phyloP scores from a whole-genome alignment of 768 basidiomycete species.

The Ramaria sp. region DNA sequence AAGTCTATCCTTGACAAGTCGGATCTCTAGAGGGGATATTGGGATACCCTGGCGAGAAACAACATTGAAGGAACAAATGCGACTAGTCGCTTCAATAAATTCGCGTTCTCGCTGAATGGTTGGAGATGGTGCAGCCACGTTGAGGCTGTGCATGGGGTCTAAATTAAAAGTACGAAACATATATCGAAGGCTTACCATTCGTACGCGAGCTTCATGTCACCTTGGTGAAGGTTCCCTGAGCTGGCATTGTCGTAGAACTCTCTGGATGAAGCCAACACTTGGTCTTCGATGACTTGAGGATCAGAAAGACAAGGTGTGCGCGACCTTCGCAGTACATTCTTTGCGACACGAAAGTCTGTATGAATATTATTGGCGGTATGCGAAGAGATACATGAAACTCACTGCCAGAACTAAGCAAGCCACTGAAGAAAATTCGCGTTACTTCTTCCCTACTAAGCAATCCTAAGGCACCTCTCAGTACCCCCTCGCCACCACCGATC shows the following conservation, averaged over 20 bases:
- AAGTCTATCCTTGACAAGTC: conserved; percentile 81
- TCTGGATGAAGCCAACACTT: conserved; percentile 69
- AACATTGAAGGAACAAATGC: conserved; percentile 87
- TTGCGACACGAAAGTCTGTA: conserved; percentile 59
- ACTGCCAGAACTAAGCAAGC: conserved; percentile 82
- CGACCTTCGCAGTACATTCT: conserved; percentile 35
- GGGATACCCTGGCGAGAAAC: conserved; percentile 61
- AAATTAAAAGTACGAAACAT: conserved; percentile 6
- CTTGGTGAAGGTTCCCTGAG: conserved; percentile 82
- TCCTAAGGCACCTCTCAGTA: conserved; percentile 70
- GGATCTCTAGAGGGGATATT: conserved; percentile 87
- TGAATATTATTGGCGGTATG: conserved; percentile 13
- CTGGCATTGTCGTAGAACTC: conserved; percentile 95
- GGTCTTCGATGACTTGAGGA: conserved; percentile 48
- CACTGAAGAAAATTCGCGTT: conserved; percentile 73
- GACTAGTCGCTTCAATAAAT: conserved; percentile 96
- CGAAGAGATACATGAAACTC: conserved; percentile 27
- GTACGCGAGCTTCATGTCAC: conserved; percentile 95
- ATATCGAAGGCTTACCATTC: conserved; percentile 61
- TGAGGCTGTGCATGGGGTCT: conserved; percentile 38
- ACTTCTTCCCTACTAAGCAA: conserved; percentile 61
- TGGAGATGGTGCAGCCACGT: conserved; percentile 58
- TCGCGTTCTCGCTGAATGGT: conserved; percentile 61
- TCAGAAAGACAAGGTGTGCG: conserved; percentile 23
- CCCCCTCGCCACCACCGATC: conserved; percentile 48